Evolutionary conservation across 306 rosid species (phyloP), one percentile per base, ranked within the genome.

Genomic region (Lathyrus aphaca): DNA sequence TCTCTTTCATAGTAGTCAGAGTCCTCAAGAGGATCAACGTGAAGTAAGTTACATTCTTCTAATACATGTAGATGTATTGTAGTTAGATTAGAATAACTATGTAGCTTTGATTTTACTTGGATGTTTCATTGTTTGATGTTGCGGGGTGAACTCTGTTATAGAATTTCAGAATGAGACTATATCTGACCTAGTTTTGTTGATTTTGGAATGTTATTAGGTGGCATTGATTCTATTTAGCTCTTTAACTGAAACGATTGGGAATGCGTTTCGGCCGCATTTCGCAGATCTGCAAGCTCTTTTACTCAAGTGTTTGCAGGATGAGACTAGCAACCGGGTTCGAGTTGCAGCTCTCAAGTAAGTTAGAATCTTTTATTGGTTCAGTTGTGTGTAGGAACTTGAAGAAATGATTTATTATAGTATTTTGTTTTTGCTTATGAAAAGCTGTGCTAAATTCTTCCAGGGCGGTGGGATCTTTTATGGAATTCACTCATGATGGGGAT

Each of bases 161-260:
- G 14, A 43, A 54, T 55, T 23, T 14, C 29, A 54, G 61, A 17
- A 60, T 32, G 13, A 25, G 8, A 17, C 17, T 29, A 62, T 46
- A 18, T 72, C 60, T 82, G 45, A 75, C 74, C 13, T 23, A 46
- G 19, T 8, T 54, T 69, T 69, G 0, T 71, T 72, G 39, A 49
- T 78, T 81, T 78, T 64, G 64, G 78, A 77, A 67, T 81, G 2
- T 50, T 50, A 68, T 43, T 74, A 95, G 99, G 99, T 95, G 79
- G 96, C 97, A 12, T 82, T 95, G 79, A 89, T 95, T 78, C 95
- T 95, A 66, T 95, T 95, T 89, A 91, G 99, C 78, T 95, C 99
- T 42, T 82, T 95, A 72, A 95, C 99, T 25, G 99, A 95, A 89
- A 95, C 99, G 42, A 86, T 89, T 54, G 99, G 99, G 81, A 85